Conservation (phyloP, 306 rosid genomes). For the Lathyrus oleraceus region DNA sequence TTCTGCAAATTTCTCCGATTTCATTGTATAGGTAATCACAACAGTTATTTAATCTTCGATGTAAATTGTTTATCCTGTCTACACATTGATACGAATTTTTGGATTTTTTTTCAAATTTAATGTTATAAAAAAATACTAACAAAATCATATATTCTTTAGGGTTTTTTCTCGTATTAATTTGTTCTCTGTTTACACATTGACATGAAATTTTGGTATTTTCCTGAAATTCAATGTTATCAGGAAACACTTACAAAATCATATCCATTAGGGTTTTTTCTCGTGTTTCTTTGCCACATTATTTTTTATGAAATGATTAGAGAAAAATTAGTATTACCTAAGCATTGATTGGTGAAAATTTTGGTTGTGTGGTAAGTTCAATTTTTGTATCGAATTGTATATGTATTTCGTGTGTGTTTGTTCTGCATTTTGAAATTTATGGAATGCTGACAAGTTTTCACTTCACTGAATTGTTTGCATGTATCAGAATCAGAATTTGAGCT, state of each 20-base stretch:
- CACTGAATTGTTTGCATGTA: no score
- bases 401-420: no score
- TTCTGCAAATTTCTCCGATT: not conserved
- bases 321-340: no score
- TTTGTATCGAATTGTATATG: no score
- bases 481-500: constrained; percentile 34
- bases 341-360: no score
- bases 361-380: no score
- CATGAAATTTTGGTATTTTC: not conserved
- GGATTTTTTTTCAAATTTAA: not conserved
- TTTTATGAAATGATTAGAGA: no score
- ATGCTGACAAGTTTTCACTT: no score
- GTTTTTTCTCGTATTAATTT: not conserved
- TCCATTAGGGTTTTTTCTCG: no score
- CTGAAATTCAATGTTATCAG: not conserved
- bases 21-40: not conserved
- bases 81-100: not conserved
- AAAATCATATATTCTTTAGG: no score
- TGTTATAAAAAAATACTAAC: not conserved
- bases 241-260: not conserved
- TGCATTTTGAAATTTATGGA: no score
- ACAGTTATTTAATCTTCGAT: not conserved
- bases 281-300: no score
- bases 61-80: not conserved
- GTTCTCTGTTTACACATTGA: not conserved